Percentiles rank a stretch among this genome's conserved stretches.
Evolutionary conservation across 2,329 filamentous ascomycete genomes (phyloP).

Genomic region (Dothidotthia symphoricarpi): DNA sequence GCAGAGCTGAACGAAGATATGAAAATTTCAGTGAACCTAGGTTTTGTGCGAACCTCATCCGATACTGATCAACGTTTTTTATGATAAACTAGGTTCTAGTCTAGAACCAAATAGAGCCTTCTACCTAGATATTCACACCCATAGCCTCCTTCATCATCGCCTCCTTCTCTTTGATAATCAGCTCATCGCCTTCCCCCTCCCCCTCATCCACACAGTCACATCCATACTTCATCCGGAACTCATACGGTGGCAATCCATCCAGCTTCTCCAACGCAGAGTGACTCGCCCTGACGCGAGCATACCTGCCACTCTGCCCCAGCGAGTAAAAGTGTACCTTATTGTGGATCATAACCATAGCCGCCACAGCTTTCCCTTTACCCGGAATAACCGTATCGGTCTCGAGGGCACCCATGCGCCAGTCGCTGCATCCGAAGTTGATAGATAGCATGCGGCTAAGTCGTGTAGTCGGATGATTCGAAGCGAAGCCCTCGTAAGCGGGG

Average conservation of each 20-base stretch:
- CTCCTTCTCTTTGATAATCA: not conserved
- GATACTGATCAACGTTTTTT: too few relatives aligned
- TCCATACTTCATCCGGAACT: conserved; percentile 60
- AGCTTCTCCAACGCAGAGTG: conserved; percentile 56
- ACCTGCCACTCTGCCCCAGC: conserved; percentile 62
- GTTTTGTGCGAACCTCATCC: too few relatives aligned
- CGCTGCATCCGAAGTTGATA: conserved; percentile 63
- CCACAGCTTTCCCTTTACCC: conserved; percentile 49
- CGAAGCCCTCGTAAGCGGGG: conserved; percentile 72
- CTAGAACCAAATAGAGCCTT: too few relatives aligned
- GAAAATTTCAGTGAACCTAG: too few relatives aligned
- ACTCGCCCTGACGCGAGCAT: conserved; percentile 70
- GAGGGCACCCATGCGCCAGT: conserved; percentile 49
- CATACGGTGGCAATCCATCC: conserved; percentile 52
- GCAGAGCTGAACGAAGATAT: too few relatives aligned
- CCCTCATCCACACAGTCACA: conserved; percentile 59
- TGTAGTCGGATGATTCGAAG: conserved; percentile 79
- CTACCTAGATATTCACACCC: conserved; percentile 17
- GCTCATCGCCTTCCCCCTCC: conserved; percentile 1
- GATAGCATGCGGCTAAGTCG: conserved; percentile 65
- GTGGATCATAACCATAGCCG: conserved; percentile 77
- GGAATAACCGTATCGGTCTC: conserved; percentile 48
- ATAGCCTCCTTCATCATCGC: conserved; percentile 18
- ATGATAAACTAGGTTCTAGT: too few relatives aligned
- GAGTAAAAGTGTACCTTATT: conserved; percentile 63